Conservation (phyloP, 805 yeast genomes). For the Candida coleopterorum region DNA sequence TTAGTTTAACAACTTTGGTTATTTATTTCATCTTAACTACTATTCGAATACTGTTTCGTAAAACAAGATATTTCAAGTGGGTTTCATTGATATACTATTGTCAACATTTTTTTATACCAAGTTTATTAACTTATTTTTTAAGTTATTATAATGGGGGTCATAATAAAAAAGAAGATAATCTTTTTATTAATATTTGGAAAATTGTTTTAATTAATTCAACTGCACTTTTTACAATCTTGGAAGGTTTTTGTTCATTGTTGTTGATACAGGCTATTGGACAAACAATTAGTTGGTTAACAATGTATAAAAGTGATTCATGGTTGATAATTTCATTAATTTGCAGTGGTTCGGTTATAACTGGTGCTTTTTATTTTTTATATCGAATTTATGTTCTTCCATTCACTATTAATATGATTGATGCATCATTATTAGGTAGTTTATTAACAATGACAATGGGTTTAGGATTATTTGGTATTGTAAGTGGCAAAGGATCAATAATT, state of each 20-base stretch:
- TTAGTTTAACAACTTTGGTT: slow-evolving; percentile 55
- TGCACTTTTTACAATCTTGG: slow-evolving; percentile 81
- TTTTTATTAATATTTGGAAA: slow-evolving; percentile 53
- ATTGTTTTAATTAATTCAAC: slow-evolving; percentile 72
- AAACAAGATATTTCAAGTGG: slow-evolving; percentile 39
- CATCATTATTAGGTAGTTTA: slow-evolving; percentile 82
- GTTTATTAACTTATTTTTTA: slow-evolving; percentile 65
- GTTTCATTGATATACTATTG: slow-evolving; percentile 58
- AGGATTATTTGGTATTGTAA: slow-evolving; percentile 78
- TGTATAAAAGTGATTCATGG: slow-evolving; percentile 68
- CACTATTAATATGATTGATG: slow-evolving; percentile 63
- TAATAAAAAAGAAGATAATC: neutral
- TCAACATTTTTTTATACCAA: slow-evolving; percentile 81
- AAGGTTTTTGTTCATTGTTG: slow-evolving; percentile 87
- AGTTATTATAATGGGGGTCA: slow-evolving; percentile 38
- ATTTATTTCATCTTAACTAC: slow-evolving; percentile 73
- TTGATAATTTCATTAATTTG: slow-evolving; percentile 65
- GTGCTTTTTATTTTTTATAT: slow-evolving; percentile 72
- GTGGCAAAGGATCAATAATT: slow-evolving; percentile 82
- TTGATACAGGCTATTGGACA: slow-evolving; percentile 93
- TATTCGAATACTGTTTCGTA: slow-evolving; percentile 50
- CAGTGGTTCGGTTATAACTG: slow-evolving; percentile 71
- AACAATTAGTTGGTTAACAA: slow-evolving; percentile 64
- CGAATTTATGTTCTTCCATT: slow-evolving; percentile 78
- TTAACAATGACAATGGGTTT: slow-evolving; percentile 70